These are phyloP conservation scores for Trametes sp. DNA, from an alignment of 1,284 basidiomycete genomes.

Conservation along the genomic window DNA sequence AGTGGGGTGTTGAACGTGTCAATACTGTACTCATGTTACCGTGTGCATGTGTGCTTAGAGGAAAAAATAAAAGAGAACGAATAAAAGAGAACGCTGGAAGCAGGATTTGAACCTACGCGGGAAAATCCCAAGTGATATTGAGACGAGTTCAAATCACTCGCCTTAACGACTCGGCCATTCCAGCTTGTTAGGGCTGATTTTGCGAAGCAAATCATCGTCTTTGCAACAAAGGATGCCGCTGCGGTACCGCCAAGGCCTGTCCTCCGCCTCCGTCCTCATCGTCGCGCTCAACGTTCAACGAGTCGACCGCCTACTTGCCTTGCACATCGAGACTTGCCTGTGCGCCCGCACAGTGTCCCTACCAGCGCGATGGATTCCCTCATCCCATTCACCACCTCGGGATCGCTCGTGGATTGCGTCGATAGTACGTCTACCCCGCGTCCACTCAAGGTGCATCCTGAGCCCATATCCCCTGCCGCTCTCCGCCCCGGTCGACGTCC, in stretches of 20 bases:
- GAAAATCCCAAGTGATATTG: slow-evolving; percentile 76
- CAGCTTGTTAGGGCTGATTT: too few relatives aligned
- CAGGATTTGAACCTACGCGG: slow-evolving; percentile 85
- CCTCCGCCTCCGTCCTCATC: background rate
- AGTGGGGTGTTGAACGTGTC: too few relatives aligned
- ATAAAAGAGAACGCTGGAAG: slow-evolving; percentile 69
- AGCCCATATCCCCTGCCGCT: slow-evolving; percentile 49
- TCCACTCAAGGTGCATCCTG: slow-evolving; percentile 60
- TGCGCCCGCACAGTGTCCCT: slow-evolving; percentile 16
- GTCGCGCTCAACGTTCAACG: slow-evolving; percentile 1
- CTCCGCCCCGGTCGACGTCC: slow-evolving; percentile 22
- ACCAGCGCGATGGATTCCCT: slow-evolving; percentile 81
- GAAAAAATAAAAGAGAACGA: background rate
- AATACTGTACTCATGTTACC: too few relatives aligned
- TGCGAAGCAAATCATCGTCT: too few relatives aligned
- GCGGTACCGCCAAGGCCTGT: background rate
- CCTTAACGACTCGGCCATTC: slow-evolving; percentile 87
- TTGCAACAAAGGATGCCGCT: background rate
- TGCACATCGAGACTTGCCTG: background rate
- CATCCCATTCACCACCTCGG: slow-evolving; percentile 96
- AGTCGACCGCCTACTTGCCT: background rate
- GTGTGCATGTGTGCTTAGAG: too few relatives aligned
- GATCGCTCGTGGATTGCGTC: slow-evolving; percentile 96
- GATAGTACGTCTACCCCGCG: slow-evolving; percentile 90
- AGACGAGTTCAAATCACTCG: slow-evolving; percentile 73